Evolutionary conservation across 1,284 basidiomycete species (phyloP), one percentile per base, ranked within the genome.

Genomic region (Athelia sp.): DNA sequence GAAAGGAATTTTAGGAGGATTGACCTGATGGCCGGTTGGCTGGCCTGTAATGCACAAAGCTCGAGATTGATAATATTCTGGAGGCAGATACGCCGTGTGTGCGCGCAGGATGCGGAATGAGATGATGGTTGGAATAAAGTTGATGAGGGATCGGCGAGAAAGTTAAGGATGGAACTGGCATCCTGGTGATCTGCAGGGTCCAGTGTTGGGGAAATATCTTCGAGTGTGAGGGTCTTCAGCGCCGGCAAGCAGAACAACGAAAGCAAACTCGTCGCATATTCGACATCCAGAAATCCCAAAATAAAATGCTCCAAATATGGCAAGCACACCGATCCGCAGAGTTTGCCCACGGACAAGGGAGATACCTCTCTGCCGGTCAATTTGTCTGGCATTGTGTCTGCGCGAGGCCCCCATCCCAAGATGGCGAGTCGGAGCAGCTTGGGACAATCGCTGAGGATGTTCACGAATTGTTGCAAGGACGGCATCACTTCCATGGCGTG

Each of bases 401-500:
- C 58, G 35, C 57, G 63, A 3, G 75, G 74, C 14, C 76, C 78
- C 68, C 77, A 75, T 1, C 79, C 79, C 9, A 75, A 58, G 40
- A 82, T 69, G 15, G 69, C 60, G 3, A 81, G 67, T 14, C 59
- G 59, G 48, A 62, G 53, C 19, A 81, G 67, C 18, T 60, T 52
- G 3, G 70, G 67, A 52, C 70, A 79, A 1, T 61, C 62, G 10
- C 55, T 32, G 13, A 79, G 56, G 31, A 81, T 72, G 18, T 54
- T 48, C 10, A 55, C 50, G 50, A 82, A 79, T 49, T 79, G 67
- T 0, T 59, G 52, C 44, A 76, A 54, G 4, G 66, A 68, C 2
- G 80, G 79, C 63, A 74, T 71, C 21, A 81, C 76, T 36, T 78
- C 72, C 31, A 56, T 64, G 1, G 79, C 70, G 17, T 79, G 76